These are phyloP conservation scores for Letharia columbiana DNA, from an alignment of 495 filamentous ascomycete species.

Conservation along the genomic window DNA sequence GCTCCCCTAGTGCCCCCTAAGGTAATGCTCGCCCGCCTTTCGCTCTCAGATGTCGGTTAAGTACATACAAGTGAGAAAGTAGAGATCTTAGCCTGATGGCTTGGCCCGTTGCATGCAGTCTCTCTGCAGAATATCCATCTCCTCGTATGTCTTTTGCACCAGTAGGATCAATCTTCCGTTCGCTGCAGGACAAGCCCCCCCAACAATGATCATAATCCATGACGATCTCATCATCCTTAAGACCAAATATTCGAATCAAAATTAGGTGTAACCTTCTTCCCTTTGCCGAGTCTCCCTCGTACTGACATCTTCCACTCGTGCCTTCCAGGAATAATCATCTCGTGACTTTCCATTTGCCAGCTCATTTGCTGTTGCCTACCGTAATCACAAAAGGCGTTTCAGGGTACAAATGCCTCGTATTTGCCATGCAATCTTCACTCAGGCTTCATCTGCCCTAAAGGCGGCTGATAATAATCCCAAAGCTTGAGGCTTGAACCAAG, in stretches of 20 bases:
- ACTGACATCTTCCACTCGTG: too few relatives aligned
- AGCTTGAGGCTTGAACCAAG: background rate
- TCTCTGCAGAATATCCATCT: background rate
- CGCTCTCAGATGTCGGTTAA: slow-evolving; percentile 5
- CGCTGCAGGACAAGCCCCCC: background rate
- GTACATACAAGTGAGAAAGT: background rate
- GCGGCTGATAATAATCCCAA: background rate
- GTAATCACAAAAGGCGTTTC: background rate
- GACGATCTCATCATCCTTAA: slow-evolving; percentile 4
- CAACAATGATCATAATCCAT: slow-evolving; percentile 4
- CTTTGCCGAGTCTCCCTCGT: too few relatives aligned
- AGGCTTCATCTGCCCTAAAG: slow-evolving; percentile 5
- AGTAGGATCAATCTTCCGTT: slow-evolving; percentile 7
- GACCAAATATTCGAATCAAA: background rate
- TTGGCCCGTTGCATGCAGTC: background rate
- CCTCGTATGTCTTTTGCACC: background rate
- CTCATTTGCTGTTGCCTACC: too few relatives aligned
- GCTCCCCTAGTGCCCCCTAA: too few relatives aligned
- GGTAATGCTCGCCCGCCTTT: background rate
- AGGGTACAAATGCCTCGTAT: background rate
- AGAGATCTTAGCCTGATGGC: slow-evolving; percentile 2
- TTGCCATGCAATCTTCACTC: background rate
- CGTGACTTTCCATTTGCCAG: too few relatives aligned
- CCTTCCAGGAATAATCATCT: too few relatives aligned
- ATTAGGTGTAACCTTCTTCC: too few relatives aligned